Evolutionary conservation across 2,329 filamentous ascomycete species (phyloP), one percentile per base, ranked within the genome.

Genomic region (Calycina marina): DNA sequence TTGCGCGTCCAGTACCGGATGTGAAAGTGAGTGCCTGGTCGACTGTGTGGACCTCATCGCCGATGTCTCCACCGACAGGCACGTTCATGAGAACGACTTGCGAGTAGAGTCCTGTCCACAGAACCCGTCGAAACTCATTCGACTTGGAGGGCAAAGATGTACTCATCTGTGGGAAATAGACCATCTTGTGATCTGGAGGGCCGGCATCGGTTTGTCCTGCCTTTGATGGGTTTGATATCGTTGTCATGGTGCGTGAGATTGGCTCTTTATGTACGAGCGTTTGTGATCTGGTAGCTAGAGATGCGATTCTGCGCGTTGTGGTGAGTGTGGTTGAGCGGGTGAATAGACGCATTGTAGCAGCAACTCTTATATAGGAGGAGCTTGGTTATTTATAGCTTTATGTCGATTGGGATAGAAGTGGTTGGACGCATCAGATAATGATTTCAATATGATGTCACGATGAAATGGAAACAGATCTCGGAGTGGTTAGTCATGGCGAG

Each of bases 1-100:
- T 72, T 1, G 70, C 71, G 15, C 67, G 63, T 0, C 66, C 70
- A 8, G 54, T 57, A 9, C 72, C 72, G 4, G 63, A 67, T 0
- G 70, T 77, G 52, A 77, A 76, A 9, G 73, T 70, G 9, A 78
- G 56, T 34, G 72, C 67, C 42, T 77, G 72, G 40, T 77, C 72
- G 22, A 76, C 71, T 0, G 65, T 67, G 48, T 77, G 72, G 38
- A 73, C 71, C 54, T 77, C 71, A 32, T 77, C 71, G n/a, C 72
- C 70, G 42, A 77, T 77, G 17, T 77, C 71, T 2, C 72, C 71
- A 10, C 62, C 63, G 0, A 72, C 65, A 0, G 72, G 72, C 0
- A 77, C 61, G 26, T 70, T 72, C 72, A 77, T 77, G 0, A 72
- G 60, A 0, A 77, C 72, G 6, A 77, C 51, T 50, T 77, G 72